Evolutionary conservation across 495 filamentous ascomycete species (phyloP).

Genomic region (Hypoxylon fuscum): DNA sequence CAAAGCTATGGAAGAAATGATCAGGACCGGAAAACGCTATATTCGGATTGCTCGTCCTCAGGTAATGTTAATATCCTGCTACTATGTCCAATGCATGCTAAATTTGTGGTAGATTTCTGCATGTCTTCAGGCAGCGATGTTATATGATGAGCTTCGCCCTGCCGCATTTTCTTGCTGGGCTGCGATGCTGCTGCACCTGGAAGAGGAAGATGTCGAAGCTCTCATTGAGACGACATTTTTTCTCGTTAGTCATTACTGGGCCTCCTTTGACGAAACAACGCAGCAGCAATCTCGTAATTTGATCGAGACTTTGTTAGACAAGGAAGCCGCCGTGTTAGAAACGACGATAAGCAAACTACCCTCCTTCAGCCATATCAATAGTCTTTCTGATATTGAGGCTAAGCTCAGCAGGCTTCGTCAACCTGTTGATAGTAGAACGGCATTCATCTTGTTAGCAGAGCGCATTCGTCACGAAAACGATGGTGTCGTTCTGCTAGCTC

Average conservation of each 20-base stretch:
- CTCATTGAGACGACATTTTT: constrained; percentile 89
- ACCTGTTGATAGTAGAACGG: constrained; percentile 62
- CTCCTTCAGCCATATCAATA: constrained; percentile 75
- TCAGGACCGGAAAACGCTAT: constrained; percentile 73
- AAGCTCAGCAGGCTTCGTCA: constrained; percentile 70
- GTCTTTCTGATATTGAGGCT: constrained; percentile 69
- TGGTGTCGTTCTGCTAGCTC: constrained; percentile 79
- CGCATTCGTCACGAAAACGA: constrained; percentile 84
- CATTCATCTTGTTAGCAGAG: constrained; percentile 72
- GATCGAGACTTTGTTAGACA: constrained; percentile 69
- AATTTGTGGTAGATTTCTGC: constrained; percentile 72
- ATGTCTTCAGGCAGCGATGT: constrained; percentile 84
- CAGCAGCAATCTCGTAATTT: constrained; percentile 66
- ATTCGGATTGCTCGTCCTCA: constrained; percentile 85
- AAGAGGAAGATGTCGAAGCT: constrained; percentile 78
- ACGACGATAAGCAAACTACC: constrained; percentile 77
- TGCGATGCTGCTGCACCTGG: constrained; percentile 74
- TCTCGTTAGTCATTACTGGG: constrained; percentile 84
- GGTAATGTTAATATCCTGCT: constrained; percentile 54
- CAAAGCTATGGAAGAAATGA: constrained; percentile 87
- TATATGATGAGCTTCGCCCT: constrained; percentile 73
- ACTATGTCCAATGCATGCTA: constrained; percentile 1
- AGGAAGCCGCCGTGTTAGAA: constrained; percentile 66
- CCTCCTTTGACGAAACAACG: constrained; percentile 66
- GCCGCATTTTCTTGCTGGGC: constrained; percentile 86